Conservation (phyloP, 2,329 filamentous ascomycete species). For the Didymellaceae sp. region DNA sequence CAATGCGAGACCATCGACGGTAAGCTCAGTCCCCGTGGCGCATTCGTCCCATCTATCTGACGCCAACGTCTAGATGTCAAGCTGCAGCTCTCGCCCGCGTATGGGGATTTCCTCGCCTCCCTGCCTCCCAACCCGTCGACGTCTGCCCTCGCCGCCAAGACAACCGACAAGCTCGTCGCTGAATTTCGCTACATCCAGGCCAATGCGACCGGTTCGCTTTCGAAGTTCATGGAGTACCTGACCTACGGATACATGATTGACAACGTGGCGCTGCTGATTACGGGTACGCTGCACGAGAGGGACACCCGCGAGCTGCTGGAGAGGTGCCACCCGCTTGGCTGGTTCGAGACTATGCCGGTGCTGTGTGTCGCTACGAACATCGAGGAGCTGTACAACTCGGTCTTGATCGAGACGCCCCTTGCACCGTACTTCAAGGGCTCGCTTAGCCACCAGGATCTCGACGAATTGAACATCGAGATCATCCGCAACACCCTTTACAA, state of each 20-base stretch:
- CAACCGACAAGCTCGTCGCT: conserved; percentile 96
- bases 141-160: conserved; percentile 90
- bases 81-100: conserved; percentile 93
- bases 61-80: conserved; percentile 77
- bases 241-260: conserved; percentile 99
- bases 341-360: conserved; percentile 99
- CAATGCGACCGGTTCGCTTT: conserved; percentile 87
- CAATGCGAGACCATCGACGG: conserved; percentile 98
- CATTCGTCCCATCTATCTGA: conserved; percentile 8
- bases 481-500: conserved; percentile 98
- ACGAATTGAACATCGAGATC: conserved; percentile 99
- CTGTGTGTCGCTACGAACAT: conserved; percentile 98
- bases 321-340: conserved; percentile 93
- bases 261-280: conserved; percentile 97
- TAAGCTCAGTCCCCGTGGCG: conserved; percentile 51
- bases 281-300: conserved; percentile 94
- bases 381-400: conserved; percentile 97
- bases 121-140: conserved; percentile 97
- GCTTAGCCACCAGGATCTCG: conserved; percentile 92
- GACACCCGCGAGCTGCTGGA: conserved; percentile 95
- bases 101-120: conserved; percentile 93
- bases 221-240: conserved; percentile 96
- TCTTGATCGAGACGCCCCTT: conserved; percentile 93
- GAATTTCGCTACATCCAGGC: conserved; percentile 97
- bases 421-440: conserved; percentile 98